Evolutionary conservation across 106 monocot species (phyloP).

Genomic region (Triglochin maritima): DNA sequence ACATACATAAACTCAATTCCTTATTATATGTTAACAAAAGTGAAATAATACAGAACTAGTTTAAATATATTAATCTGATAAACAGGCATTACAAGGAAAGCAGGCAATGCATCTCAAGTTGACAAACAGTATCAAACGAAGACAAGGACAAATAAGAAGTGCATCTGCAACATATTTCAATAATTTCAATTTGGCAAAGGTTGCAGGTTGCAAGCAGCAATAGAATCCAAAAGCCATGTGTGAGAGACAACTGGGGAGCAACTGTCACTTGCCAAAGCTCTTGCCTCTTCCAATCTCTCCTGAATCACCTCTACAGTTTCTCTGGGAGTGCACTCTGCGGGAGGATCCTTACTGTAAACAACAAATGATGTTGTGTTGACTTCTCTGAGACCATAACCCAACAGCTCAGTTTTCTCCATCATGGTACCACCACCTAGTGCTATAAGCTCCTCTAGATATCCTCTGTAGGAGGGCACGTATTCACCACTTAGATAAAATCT

Average conservation of each 20-base stretch:
- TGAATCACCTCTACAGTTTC: constrained; percentile 10
- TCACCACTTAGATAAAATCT: constrained; percentile 43
- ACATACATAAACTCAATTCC: no score
- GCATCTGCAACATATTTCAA: no score
- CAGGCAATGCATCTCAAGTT: no score
- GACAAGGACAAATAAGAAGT: no score
- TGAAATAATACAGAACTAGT: no score
- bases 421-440: constrained; percentile 35
- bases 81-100: no score
- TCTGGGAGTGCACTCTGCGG: constrained; percentile 11
- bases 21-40: no score
- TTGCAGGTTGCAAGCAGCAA: constrained; percentile 36
- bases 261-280: constrained; percentile 17
- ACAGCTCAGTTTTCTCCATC: constrained; percentile 8
- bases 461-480: constrained; percentile 39
- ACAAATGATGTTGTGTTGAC: constrained; percentile 6
- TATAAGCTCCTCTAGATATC: constrained; percentile 38
- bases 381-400: background rate
- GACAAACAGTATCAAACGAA: no score
- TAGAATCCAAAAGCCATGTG: constrained; percentile 46
- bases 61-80: no score
- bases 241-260: constrained; percentile 23
- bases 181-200: background rate
- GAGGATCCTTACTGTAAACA: constrained; percentile 41
- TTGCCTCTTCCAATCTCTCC: constrained; percentile 33